Percentiles rank a stretch among this genome's conserved stretches.
Conservation (phyloP, 192 early-diverging fungal species). For the Coemansia sp. region DNA sequence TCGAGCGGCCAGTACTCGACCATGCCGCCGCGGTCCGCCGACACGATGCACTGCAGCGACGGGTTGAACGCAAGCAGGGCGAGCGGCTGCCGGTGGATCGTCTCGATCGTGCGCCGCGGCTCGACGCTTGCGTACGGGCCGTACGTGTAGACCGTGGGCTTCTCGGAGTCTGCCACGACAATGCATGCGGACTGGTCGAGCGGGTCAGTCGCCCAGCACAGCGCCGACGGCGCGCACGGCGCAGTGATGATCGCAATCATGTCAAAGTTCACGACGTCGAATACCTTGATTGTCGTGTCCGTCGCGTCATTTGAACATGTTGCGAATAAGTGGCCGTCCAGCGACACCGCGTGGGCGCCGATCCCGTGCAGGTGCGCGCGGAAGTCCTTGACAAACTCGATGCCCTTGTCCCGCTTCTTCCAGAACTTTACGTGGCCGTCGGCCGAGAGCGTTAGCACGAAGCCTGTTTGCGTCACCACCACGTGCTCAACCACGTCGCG, state of each 20-base stretch:
- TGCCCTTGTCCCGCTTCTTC: conserved; percentile 90
- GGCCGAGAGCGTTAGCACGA: conserved; percentile 89
- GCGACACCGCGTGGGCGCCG: conserved; percentile 58
- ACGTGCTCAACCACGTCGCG: conserved; percentile 83
- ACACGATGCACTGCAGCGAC: conserved; percentile 71
- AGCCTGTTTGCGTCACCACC: conserved; percentile 76
- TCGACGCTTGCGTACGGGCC: conserved; percentile 72
- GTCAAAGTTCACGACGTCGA: conserved; percentile 96
- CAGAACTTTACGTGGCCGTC: conserved; percentile 99
- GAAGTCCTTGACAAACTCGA: conserved; percentile 99
- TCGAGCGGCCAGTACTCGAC: conserved; percentile 92
- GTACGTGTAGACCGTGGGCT: conserved; percentile 72
- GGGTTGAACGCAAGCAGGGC: conserved; percentile 82
- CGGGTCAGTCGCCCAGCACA: conserved; percentile 85
- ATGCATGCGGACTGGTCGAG: conserved; percentile 81
- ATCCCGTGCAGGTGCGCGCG: conserved; percentile 74
- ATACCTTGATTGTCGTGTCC: conserved; percentile 89
- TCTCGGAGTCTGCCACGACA: conserved; percentile 77
- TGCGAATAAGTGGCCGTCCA: conserved; percentile 79
- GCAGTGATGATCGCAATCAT: conserved; percentile 96
- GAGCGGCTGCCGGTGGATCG: conserved; percentile 71
- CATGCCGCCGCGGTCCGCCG: conserved; percentile 84
- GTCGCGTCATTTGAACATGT: conserved; percentile 58
- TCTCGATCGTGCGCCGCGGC: conserved; percentile 62
- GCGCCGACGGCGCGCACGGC: conserved; percentile 66